Conservation (phyloP, 169 alveolate species). For the Eimeria mitis region DNA sequence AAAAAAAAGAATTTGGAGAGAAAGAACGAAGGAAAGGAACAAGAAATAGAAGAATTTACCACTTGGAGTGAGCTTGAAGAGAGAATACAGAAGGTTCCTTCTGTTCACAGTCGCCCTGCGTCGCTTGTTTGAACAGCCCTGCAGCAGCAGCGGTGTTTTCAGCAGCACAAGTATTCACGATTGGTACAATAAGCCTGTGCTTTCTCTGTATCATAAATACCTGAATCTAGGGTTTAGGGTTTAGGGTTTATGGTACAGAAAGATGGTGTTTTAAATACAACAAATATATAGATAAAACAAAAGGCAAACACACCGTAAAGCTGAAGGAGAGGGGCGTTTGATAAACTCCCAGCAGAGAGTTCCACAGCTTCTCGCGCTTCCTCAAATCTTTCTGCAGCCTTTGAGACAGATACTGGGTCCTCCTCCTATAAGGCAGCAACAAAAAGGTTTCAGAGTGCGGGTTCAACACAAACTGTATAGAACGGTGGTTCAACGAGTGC, state of each 20-base stretch:
- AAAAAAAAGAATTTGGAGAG: neutral
- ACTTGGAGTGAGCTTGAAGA: constrained; percentile 31
- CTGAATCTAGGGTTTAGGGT: neutral
- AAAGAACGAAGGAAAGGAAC: neutral
- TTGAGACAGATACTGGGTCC: neutral
- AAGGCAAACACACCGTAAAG: constrained; percentile 11
- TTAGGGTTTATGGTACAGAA: no score
- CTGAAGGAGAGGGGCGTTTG: neutral
- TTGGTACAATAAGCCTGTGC: neutral
- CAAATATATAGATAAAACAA: neutral
- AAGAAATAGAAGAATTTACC: neutral
- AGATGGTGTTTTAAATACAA: neutral
- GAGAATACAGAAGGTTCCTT: constrained; percentile 26
- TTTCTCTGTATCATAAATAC: neutral
- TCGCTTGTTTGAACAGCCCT: constrained; percentile 77
- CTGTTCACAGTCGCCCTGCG: constrained; percentile 65
- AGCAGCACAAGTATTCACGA: neutral
- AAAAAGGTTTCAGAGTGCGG: neutral
- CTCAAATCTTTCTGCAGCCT: constrained; percentile 10
- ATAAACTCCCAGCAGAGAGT: neutral
- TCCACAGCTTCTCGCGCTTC: constrained; percentile 37
- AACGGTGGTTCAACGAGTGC: neutral
- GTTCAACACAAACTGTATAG: neutral
- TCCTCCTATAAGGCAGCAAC: neutral
- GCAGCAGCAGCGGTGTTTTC: neutral